phyloP scores from a whole-genome alignment of 208 protist genomes.

The Leptomonas pyrrhocoris region DNA sequence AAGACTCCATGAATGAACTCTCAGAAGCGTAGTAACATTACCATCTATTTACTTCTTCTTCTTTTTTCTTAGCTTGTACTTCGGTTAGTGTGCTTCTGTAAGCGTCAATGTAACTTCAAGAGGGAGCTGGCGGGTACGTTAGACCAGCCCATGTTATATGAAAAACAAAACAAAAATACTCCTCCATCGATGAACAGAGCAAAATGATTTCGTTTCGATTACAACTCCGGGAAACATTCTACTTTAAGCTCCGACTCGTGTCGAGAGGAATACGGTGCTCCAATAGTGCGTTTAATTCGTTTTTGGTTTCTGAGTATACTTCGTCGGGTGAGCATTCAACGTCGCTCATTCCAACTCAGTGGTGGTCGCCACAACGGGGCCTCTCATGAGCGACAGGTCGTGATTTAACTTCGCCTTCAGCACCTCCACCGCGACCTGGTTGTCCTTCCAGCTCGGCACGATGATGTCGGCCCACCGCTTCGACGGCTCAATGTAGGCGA shows the following conservation, averaged over 20 bases:
- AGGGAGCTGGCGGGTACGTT: no score
- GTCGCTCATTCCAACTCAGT: neutral
- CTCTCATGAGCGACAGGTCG: constrained; percentile 6
- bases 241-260: no score
- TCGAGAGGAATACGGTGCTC: no score
- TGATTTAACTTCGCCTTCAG: constrained; percentile 36
- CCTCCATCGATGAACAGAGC: neutral
- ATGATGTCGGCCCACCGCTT: constrained; percentile 86
- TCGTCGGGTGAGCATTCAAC: no score
- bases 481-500: constrained; percentile 77
- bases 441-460: constrained; percentile 86
- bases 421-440: constrained; percentile 82
- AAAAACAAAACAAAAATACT: constrained; percentile 9
- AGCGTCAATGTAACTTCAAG: no score
- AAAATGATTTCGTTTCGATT: neutral
- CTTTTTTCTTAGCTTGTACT: no score
- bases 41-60: no score
- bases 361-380: constrained; percentile 5
- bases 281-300: no score
- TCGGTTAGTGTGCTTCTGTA: neutral
- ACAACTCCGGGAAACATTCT: no score
- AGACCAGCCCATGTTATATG: neutral
- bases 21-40: no score
- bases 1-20: no score
- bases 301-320: no score